Evolutionary conservation across 345 rosid species (phyloP), one percentile per base, ranked within the genome.

Genomic region (Combretum micranthum): DNA sequence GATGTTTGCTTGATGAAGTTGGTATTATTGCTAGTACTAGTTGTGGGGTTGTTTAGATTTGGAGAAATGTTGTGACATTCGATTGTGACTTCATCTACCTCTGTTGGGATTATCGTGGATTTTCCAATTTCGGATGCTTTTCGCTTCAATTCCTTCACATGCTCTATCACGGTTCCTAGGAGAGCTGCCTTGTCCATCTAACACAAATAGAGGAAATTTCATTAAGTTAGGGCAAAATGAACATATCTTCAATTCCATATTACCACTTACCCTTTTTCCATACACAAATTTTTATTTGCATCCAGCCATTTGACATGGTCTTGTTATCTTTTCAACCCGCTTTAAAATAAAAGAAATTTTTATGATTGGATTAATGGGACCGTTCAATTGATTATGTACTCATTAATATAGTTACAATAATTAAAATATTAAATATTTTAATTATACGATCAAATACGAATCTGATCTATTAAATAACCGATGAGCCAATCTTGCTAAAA

Each of bases 151-250:
- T 88, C 84, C 53, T 83, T 88, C 20, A 88, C 87, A 14, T 80
- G 83, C 37, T 86, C 89, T 22, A 88, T 77, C 42, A 77, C 96
- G 53, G 72, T 84, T 54, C 83, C 90, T 48, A 92, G 62, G 0
- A 92, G 78, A 21, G 95, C 89, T 61, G 98, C 98, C 69, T 92
- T 92, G 79, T 92, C 97, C 77, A 92, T 71, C 98, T 91, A 23
- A 49, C 20, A 47, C 4, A 57, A 48, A 21, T 12, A 4, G 14
- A 19, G 4, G 19, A 49, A 49, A n/a, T 49, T 18, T 49, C 12
- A 13, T 7, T 25, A 25, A 32, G 10, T 32, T 7, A 32, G 7
- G 9, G 1, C 10, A 32, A 32, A 32, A 32, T 32, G 9, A 32
- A 32, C 39, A 32, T 1, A 32, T 32, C 2, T 25, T 25, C 26